These are phyloP conservation scores for Xerophyta viscosa DNA, from an alignment of 106 monocot genomes.

Conservation along the genomic window DNA sequence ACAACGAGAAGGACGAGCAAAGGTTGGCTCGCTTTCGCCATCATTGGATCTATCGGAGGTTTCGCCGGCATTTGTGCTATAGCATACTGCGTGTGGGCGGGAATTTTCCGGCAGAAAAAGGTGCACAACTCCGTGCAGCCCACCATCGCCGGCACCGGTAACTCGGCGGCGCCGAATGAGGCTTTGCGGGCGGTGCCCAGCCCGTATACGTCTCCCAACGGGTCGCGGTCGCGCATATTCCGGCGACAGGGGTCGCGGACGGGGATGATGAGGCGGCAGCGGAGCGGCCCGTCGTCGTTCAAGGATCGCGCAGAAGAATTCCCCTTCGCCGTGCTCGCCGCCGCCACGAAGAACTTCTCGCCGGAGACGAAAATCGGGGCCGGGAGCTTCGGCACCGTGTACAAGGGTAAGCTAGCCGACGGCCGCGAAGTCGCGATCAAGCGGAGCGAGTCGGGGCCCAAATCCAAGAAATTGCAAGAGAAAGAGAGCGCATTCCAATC, in stretches of 20 bases:
- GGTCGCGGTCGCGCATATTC: conserved; percentile 37
- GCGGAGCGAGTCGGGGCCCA: conserved; percentile 32
- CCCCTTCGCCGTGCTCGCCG: conserved; percentile 42
- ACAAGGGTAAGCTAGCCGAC: conserved; percentile 59
- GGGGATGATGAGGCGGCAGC: conserved; percentile 46
- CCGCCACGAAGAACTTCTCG: conserved; percentile 60
- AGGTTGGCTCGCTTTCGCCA: conserved; percentile 28
- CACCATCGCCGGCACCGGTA: conserved; percentile 21
- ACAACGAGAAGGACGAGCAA: conserved; percentile 14
- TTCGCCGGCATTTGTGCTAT: conserved; percentile 42
- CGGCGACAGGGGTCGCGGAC: conserved; percentile 45
- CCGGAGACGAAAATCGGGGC: conserved; percentile 47
- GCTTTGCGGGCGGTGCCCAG: conserved; percentile 3
- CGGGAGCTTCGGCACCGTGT: conserved; percentile 84
- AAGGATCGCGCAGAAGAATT: conserved; percentile 54
- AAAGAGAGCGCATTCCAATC: conserved; percentile 78
- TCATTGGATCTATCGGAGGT: conserved; percentile 52
- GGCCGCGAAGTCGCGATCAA: conserved; percentile 89
- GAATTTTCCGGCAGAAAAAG: conserved; percentile 23
- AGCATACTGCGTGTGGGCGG: conserved; percentile 24
- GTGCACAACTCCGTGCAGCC: conserved; percentile 77
- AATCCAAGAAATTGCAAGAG: conserved; percentile 28
- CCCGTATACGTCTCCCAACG: conserved; percentile 24
- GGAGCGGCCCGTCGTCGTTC: conserved; percentile 71
- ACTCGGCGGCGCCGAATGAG: neutral